Evolutionary conservation across 306 rosid species (phyloP), one percentile per base, ranked within the genome.

Genomic region (Dalbergia cochinchinensis): DNA sequence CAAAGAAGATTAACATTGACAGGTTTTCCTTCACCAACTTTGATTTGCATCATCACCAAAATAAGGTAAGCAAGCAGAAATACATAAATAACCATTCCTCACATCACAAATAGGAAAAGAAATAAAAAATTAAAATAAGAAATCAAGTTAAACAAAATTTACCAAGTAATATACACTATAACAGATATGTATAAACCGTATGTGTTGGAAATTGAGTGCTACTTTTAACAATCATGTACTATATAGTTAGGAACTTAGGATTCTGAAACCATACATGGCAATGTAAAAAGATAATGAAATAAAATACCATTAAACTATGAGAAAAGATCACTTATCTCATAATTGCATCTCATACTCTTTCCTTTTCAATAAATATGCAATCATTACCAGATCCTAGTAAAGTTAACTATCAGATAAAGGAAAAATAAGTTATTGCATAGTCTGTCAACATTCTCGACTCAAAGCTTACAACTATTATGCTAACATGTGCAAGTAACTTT

Each of bases 1-100:
- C 54, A 62, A 39, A 22, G 33, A 64, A 41, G 34, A 73, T 31
- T 50, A 11, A 16, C 22, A 26, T 26, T 26, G 31, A 8, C 13
- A 71, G 10, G 2, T 34, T 72, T n/a, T 65, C 14, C 53, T 55
- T 44, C 65, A 61, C 50, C 33, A 54, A 26, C 69, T 73, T 54
- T 54, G 62, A 55, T 69, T 55, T 73, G 62, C 69, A 73, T 55
- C 65, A 71, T 50, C 65, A 26, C 79, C 48, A 14, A 33, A 64
- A 50, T 15, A 11, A 54, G 65, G 67, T 6, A 26, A 72, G 16
- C 31, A 51, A 39, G 6, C n/a, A 51, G 16, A 72, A 73, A 65
- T 26, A 26, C 31, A 26, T 26, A 26, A 26, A 26, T 26, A 26
- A 1, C 3, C 31, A 26, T 26, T 26, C 31, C 3, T 26, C 2